These are phyloP conservation scores for Aquilaria sinensis DNA, from an alignment of 345 rosid genomes.

Conservation along the genomic window DNA sequence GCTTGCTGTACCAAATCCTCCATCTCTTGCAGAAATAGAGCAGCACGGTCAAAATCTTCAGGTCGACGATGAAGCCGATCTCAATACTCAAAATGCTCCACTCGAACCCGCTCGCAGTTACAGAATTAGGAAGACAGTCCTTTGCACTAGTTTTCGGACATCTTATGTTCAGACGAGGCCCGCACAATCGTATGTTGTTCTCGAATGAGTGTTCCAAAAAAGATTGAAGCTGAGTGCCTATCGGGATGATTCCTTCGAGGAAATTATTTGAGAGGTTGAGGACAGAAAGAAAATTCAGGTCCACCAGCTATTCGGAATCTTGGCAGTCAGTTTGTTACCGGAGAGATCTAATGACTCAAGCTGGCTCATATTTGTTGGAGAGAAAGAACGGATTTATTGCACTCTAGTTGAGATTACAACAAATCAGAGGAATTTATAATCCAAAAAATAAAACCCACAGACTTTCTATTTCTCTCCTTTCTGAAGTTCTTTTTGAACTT, in stretches of 20 bases:
- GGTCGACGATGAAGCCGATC: slow-evolving; percentile 3
- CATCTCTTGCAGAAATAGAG: slow-evolving; percentile 5
- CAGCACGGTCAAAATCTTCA: background rate
- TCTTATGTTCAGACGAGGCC: slow-evolving; percentile 1
- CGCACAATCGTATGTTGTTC: slow-evolving; percentile 26
- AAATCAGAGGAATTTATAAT: no score
- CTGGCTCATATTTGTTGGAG: no score
- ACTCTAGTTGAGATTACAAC: no score
- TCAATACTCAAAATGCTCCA: background rate
- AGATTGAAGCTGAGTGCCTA: slow-evolving; percentile 15
- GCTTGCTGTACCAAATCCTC: slow-evolving; percentile 7
- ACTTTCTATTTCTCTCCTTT: no score
- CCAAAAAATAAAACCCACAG: no score
- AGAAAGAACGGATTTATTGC: no score
- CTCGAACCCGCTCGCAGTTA: background rate
- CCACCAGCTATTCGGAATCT: slow-evolving; percentile 18
- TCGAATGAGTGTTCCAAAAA: slow-evolving; percentile 14
- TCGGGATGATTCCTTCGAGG: slow-evolving; percentile 22
- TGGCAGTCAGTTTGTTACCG: slow-evolving; percentile 12
- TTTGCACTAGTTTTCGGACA: background rate
- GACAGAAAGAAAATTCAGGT: slow-evolving; percentile 21
- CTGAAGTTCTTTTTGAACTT: no score
- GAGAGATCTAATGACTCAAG: slow-evolving; percentile 33
- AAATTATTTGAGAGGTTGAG: slow-evolving; percentile 34
- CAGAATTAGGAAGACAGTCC: background rate